Conservation (phyloP, 129 eudicot genomes). For the Logfia minima region DNA sequence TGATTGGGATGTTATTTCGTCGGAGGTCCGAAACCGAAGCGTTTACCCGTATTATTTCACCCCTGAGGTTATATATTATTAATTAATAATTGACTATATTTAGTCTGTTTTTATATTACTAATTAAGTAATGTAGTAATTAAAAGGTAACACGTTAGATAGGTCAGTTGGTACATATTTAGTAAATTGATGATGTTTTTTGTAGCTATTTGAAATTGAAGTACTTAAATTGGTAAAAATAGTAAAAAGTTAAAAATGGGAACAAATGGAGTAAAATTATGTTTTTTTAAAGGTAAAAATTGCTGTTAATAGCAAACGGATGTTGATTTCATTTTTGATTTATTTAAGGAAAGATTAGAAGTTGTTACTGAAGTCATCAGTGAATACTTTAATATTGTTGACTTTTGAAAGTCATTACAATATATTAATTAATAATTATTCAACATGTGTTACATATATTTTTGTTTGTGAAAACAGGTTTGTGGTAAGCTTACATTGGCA, state of each 20-base stretch:
- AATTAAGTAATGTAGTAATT: neutral
- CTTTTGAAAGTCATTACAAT: no score
- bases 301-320: neutral
- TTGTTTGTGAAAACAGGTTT: no score
- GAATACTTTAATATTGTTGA: no score
- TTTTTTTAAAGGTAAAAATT: no score
- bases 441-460: no score
- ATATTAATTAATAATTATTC: no score
- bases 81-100: neutral
- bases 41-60: constrained; percentile 57
- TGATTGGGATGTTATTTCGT: constrained; percentile 76
- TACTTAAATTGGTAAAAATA: neutral
- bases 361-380: no score
- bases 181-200: neutral
- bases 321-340: neutral
- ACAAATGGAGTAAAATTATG: neutral
- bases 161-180: neutral
- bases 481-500: no score
- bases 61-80: constrained; percentile 48
- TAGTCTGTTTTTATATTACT: neutral
- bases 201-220: neutral
- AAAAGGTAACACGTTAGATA: no score
- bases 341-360: neutral
- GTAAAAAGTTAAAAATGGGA: neutral
- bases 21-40: constrained; percentile 77